Evolutionary conservation across 495 filamentous ascomycete species (phyloP).

Genomic region (Polyplosphaeria fusca): DNA sequence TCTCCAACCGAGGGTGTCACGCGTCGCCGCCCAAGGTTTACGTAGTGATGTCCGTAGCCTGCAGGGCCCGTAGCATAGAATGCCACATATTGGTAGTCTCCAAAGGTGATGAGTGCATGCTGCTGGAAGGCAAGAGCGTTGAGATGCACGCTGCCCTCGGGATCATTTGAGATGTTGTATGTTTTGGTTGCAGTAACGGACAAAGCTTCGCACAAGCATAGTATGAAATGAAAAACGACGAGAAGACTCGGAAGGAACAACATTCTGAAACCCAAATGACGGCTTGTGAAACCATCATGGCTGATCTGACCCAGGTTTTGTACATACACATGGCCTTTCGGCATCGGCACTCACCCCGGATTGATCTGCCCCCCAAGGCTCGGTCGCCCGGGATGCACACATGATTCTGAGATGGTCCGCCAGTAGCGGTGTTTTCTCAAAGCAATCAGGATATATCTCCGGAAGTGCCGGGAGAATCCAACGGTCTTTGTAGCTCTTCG

Average conservation of each 20-base stretch:
- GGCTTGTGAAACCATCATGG: not conserved
- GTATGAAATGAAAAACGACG: not conserved
- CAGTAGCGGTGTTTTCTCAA: no score
- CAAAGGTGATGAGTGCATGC: slow-evolving; percentile 13
- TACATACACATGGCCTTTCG: not conserved
- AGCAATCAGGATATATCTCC: no score
- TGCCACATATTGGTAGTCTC: slow-evolving; percentile 23
- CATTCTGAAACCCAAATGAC: not conserved
- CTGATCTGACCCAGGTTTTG: not conserved
- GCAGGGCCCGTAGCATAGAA: slow-evolving; percentile 10
- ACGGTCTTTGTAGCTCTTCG: no score
- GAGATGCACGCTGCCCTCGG: slow-evolving; percentile 17
- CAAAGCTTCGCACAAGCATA: not conserved
- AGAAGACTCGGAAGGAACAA: not conserved
- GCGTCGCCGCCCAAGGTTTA: slow-evolving; percentile 14
- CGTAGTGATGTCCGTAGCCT: slow-evolving; percentile 23
- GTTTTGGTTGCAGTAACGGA: slow-evolving; percentile 7
- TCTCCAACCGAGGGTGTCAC: slow-evolving; percentile 10
- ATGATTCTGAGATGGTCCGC: not conserved
- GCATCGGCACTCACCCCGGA: not conserved
- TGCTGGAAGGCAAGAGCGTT: slow-evolving; percentile 24
- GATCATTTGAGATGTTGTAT: slow-evolving; percentile 17
- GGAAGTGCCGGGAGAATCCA: no score
- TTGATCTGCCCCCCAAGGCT: not conserved
- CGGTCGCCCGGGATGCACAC: no score